Evolutionary conservation across 2,329 filamentous ascomycete genomes (phyloP).

Genomic region (Colletotrichum karsti): DNA sequence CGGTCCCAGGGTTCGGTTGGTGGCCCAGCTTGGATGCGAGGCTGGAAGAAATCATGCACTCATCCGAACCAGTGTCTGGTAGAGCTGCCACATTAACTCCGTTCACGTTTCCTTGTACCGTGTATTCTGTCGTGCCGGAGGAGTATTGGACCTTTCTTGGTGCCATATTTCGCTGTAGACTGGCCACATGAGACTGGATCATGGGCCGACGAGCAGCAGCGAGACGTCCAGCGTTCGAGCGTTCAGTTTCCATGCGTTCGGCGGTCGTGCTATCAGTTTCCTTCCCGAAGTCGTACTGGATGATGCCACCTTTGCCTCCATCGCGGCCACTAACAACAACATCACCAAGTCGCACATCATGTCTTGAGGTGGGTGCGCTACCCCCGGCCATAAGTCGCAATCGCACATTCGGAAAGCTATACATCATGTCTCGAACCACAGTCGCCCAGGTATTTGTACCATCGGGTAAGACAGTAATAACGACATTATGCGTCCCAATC

Average conservation of each 20-base stretch:
- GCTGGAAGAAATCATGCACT: not conserved
- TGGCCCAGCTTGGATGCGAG: not conserved
- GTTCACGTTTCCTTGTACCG: not conserved
- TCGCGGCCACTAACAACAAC: slow-evolving; percentile 25
- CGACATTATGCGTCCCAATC: slow-evolving; percentile 30
- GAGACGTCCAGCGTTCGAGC: no score
- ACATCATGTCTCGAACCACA: slow-evolving; percentile 39
- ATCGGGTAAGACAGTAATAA: slow-evolving; percentile 29
- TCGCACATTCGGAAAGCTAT: slow-evolving; percentile 12
- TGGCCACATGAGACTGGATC: no score
- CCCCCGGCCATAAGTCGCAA: slow-evolving; percentile 35
- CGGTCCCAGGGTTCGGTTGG: not conserved
- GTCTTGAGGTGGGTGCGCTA: slow-evolving; percentile 31
- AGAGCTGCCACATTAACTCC: not conserved
- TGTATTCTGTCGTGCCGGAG: not conserved
- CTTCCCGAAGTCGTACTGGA: slow-evolving; percentile 31
- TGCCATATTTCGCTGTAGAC: not conserved
- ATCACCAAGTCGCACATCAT: slow-evolving; percentile 30
- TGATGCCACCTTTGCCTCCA: not conserved
- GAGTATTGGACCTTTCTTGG: not conserved
- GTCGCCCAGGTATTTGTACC: slow-evolving; percentile 24
- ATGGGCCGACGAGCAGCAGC: no score
- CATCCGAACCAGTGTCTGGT: not conserved
- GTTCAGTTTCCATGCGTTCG: no score
- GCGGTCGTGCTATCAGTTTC: no score